Evolutionary conservation across 2,329 filamentous ascomycete genomes (phyloP).

Genomic region (Teratosphaeria zuluensis): DNA sequence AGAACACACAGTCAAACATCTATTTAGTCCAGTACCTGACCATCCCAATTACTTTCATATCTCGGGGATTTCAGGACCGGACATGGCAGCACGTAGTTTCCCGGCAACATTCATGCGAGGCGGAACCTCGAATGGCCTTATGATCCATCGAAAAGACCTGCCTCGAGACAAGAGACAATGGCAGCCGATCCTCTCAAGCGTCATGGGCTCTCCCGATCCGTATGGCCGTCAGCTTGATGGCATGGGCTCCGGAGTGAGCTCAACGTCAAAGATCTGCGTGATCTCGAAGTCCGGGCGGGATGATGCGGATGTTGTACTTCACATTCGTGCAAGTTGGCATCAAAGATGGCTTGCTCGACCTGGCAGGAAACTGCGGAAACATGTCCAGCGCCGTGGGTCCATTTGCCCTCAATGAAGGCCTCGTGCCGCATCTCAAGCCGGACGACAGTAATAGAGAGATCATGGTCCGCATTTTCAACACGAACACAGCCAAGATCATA

Average conservation of each 20-base stretch:
- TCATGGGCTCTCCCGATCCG: conserved; percentile 56
- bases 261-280: conserved; percentile 62
- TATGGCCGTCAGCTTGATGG: conserved; percentile 63
- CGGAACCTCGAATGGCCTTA: conserved; percentile 59
- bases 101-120: conserved; percentile 55
- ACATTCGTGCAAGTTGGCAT: conserved; percentile 64
- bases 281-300: conserved; percentile 42
- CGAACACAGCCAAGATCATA: conserved; percentile 59
- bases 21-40: too few species aligned
- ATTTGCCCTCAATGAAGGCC: conserved; percentile 48
- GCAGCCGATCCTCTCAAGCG: conserved; percentile 46
- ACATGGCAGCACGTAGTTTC: conserved; percentile 15
- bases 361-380: conserved; percentile 66
- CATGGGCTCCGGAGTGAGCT: conserved; percentile 59
- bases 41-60: too few species aligned
- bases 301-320: conserved; percentile 55
- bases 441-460: conserved; percentile 24
- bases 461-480: conserved; percentile 56
- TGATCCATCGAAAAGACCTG: conserved; percentile 47
- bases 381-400: conserved; percentile 60
- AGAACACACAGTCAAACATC: too few species aligned
- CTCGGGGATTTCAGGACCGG: too few species aligned
- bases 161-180: conserved; percentile 38
- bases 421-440: conserved; percentile 31
- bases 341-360: conserved; percentile 50